phyloP scores from a whole-genome alignment of 2,329 filamentous ascomycete species.

The Fusarium palustre region DNA sequence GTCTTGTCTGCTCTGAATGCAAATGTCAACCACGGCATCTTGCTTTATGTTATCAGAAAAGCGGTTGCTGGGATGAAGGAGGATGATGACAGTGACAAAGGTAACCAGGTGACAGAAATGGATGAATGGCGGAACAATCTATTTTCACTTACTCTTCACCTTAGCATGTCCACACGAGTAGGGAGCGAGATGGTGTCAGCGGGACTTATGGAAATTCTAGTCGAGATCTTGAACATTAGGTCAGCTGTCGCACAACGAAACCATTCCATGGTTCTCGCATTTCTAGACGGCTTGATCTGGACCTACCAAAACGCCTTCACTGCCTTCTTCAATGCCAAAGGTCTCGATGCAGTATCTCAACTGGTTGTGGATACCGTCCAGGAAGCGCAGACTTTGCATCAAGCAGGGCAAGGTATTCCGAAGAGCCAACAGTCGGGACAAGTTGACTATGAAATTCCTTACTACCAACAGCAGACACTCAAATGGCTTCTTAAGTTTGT shows the following conservation, averaged over 20 bases:
- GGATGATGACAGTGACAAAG: constrained; percentile 63
- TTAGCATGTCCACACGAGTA: constrained; percentile 79
- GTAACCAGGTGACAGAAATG: constrained; percentile 71
- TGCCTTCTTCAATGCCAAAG: constrained; percentile 82
- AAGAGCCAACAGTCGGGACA: constrained; percentile 77
- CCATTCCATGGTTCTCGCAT: constrained; percentile 84
- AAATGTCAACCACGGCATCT: constrained; percentile 94
- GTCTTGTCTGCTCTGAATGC: constrained; percentile 92
- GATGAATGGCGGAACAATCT: constrained; percentile 93
- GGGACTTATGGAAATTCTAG: constrained; percentile 88
- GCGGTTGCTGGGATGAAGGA: constrained; percentile 83
- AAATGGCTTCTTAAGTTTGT: constrained; percentile 97
- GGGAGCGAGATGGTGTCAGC: constrained; percentile 88
- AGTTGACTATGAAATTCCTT: constrained; percentile 94
- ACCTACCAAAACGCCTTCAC: constrained; percentile 86
- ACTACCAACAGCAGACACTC: constrained; percentile 91
- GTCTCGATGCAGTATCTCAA: constrained; percentile 90
- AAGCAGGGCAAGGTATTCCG: constrained; percentile 77
- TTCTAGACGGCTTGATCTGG: constrained; percentile 90
- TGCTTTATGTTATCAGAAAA: constrained; percentile 93
- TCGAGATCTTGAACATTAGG: constrained; percentile 87
- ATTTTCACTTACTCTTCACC: constrained; percentile 86
- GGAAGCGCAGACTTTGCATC: constrained; percentile 73
- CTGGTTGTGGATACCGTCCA: constrained; percentile 84
- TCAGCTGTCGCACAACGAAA: constrained; percentile 85